Base-by-base conservation (phyloP, 305 asterid genomes). In the Fraxinus greggii region DNA sequence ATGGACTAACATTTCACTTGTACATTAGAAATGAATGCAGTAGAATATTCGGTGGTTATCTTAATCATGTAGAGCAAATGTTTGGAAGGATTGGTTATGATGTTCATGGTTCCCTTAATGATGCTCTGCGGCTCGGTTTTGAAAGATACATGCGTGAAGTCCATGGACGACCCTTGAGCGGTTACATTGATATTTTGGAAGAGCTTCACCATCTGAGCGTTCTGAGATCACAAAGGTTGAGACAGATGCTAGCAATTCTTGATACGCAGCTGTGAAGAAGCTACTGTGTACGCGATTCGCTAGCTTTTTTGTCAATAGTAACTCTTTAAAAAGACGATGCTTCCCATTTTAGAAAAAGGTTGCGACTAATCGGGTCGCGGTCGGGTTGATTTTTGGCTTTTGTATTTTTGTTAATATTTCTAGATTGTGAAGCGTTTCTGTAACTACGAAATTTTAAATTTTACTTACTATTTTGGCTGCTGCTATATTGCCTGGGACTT, bases 201-300 rank as follows among this genome's bases (percentile, higher is more conserved):
- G 88, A 85, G 80, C 93, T 92, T 84, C 89, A 45, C 32, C 35
- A 15, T 33, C 13, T 86, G 78, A 89, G 92, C 83, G n/a, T 35
- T 79, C 17, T 45, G 81, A 88, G 91, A 79, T 83, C 83, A 0
- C 19, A 32, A 28, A 36, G 75, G 80, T 70, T 92, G 85, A 79
- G 80, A 35, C 40, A 31, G 80, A 65, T 76, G 82, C 77, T 86
- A 48, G 9, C n/a, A 24, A 21, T 1, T 78, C 83, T 63, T 75
- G 80, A 83, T 75, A 86, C 38, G 73, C 79, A 61, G 77, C 51
- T 15, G 1, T 69, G 79, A 51, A 6, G 17, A n/a, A 72, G 29
- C 8, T 63, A 5, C 4, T 42, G 51, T 42, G 51, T 12, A 42
- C n/a, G 12, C 17, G 13, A 42, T 42, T 12, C 54, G 3, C 54